These are phyloP conservation scores for Basidiobolus heterosporus DNA, from an alignment of 371 early-diverging fungal species.

Conservation along the genomic window DNA sequence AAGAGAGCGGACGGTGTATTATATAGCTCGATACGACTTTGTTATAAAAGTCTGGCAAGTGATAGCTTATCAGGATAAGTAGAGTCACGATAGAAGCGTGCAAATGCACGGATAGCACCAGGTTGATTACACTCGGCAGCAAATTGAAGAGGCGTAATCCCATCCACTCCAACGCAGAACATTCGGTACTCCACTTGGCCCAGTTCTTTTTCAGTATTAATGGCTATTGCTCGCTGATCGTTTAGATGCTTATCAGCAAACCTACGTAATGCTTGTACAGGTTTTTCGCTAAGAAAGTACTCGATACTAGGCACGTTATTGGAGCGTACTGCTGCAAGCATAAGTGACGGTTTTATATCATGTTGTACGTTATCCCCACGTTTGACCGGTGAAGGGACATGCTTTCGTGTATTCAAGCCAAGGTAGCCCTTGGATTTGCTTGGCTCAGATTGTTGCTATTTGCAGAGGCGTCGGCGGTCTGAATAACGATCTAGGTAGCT, in stretches of 20 bases:
- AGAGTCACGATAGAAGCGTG: background rate
- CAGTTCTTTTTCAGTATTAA: background rate
- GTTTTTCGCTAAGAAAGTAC: conserved; percentile 1
- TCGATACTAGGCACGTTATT: background rate
- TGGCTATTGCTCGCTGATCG: background rate
- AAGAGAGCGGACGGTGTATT: background rate
- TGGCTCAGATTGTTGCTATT: background rate
- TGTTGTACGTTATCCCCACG: background rate
- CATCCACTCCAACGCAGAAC: background rate
- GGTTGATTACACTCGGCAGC: conserved; percentile 3
- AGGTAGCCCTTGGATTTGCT: background rate
- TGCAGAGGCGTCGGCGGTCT: background rate
- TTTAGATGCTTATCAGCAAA: conserved; percentile 3
- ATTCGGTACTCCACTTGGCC: background rate
- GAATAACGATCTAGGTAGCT: too few species aligned
- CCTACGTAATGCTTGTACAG: conserved; percentile 1
- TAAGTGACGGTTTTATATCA: background rate
- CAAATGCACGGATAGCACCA: background rate
- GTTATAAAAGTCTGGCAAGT: background rate
- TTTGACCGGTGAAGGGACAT: background rate
- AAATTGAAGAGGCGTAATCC: conserved; percentile 4
- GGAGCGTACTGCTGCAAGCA: background rate
- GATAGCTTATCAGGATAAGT: background rate
- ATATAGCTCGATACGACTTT: background rate
- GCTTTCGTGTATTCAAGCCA: background rate